Evolutionary conservation across 345 rosid genomes (phyloP).

Genomic region (Psidium guajava): DNA sequence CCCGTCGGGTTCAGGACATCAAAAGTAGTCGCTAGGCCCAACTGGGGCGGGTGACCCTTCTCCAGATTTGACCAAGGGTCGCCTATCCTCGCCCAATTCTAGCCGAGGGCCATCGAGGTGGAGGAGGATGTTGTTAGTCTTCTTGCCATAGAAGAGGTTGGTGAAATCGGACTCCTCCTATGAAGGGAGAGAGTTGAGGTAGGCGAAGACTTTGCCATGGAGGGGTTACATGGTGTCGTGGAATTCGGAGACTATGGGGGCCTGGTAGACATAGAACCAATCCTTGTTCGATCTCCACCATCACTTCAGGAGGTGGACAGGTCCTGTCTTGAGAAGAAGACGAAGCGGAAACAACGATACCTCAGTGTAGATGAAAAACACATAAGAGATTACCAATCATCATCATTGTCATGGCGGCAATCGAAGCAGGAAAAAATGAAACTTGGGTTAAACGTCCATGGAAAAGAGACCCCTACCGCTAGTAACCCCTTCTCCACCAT

Average conservation of each 20-base stretch:
- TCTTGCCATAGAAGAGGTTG: conserved; percentile 62
- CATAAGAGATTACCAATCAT: neutral
- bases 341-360: neutral
- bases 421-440: no score
- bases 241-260: conserved; percentile 63
- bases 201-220: conserved; percentile 28
- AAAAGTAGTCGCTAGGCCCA: no score
- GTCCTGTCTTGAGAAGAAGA: neutral
- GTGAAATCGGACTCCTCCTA: conserved; percentile 71
- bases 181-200: conserved; percentile 51
- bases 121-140: conserved; percentile 47
- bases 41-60: no score
- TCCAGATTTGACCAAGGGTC: no score
- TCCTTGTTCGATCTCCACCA: neutral
- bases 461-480: no score
- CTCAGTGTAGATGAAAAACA: neutral
- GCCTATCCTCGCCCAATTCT: no score
- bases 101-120: conserved; percentile 40
- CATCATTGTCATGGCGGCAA: neutral
- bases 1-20: no score
- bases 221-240: conserved; percentile 43
- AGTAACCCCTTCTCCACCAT: no score
- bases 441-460: no score
- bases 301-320: neutral
- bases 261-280: conserved; percentile 21